phyloP scores from a whole-genome alignment of 2,329 filamentous ascomycete species.

The Atkinsonella texensis region DNA sequence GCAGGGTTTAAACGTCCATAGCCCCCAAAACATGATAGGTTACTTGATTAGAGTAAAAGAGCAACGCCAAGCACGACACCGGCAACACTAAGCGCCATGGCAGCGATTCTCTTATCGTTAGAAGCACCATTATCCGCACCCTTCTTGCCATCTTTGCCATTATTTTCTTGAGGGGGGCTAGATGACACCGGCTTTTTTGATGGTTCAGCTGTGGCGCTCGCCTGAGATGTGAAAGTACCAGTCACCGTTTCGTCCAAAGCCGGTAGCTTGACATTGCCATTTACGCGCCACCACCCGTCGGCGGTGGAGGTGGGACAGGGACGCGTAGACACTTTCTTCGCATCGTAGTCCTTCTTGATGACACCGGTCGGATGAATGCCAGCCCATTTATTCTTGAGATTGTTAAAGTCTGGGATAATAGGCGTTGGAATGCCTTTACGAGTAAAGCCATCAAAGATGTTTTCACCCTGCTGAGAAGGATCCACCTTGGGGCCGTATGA shows the following conservation, averaged over 20 bases:
- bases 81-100: conserved; percentile 16
- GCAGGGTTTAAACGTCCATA: background rate
- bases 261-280: conserved; percentile 58
- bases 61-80: conserved; percentile 18
- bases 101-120: conserved; percentile 16
- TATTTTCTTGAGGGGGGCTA: background rate
- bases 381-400: conserved; percentile 67
- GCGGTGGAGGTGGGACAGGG: conserved; percentile 59
- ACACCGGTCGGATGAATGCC: conserved; percentile 59
- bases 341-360: conserved; percentile 50
- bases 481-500: conserved; percentile 55
- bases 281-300: conserved; percentile 68
- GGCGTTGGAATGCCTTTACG: conserved; percentile 64
- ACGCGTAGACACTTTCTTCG: conserved; percentile 47
- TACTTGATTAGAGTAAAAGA: conserved; percentile 6
- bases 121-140: conserved; percentile 10
- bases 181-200: conserved; percentile 2
- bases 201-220: conserved; percentile 9
- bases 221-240: conserved; percentile 12
- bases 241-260: conserved; percentile 46
- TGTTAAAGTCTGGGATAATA: conserved; percentile 63
- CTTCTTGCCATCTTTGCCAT: conserved; percentile 4
- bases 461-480: conserved; percentile 37
- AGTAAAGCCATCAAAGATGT: conserved; percentile 52
- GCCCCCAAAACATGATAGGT: background rate